These are phyloP conservation scores for Marasmius sp. DNA, from an alignment of 1,284 basidiomycete species.

Conservation along the genomic window DNA sequence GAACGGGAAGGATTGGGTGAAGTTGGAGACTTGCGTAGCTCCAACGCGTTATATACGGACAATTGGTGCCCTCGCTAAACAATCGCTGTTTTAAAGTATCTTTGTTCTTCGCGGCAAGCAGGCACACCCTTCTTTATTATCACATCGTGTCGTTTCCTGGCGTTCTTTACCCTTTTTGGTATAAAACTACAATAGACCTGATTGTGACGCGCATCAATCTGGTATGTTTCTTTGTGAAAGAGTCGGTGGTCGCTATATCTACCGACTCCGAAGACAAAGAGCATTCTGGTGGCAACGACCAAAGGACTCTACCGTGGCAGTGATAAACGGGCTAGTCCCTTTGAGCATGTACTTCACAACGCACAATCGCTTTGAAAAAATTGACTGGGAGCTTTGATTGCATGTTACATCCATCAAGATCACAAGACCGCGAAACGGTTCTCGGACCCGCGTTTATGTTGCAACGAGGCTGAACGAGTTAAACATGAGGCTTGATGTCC, in stretches of 20 bases:
- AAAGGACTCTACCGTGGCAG: too few relatives aligned
- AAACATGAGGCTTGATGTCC: too few relatives aligned
- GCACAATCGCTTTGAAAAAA: too few relatives aligned
- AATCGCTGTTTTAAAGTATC: slow-evolving; percentile 6
- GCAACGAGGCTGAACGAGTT: too few relatives aligned
- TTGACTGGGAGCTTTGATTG: too few relatives aligned
- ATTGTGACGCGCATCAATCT: not conserved
- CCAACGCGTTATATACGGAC: slow-evolving; percentile 10
- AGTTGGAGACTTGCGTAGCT: not conserved
- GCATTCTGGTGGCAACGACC: too few relatives aligned
- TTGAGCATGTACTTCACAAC: not conserved
- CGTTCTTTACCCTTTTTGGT: not conserved
- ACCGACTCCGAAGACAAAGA: not conserved
- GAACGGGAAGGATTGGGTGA: not conserved
- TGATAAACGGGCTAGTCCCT: not conserved
- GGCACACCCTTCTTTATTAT: slow-evolving; percentile 26
- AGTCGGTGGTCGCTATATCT: not conserved
- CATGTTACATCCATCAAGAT: too few relatives aligned
- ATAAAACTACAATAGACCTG: slow-evolving; percentile 11
- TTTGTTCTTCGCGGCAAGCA: slow-evolving; percentile 17
- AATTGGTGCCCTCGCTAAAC: slow-evolving; percentile 9
- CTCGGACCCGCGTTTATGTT: too few relatives aligned
- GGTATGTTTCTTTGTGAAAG: not conserved
- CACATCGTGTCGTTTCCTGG: slow-evolving; percentile 21
- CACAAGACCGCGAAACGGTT: too few relatives aligned